Conservation (phyloP, 2,329 filamentous ascomycete genomes). For the Byssoonygena ceratinophila region DNA sequence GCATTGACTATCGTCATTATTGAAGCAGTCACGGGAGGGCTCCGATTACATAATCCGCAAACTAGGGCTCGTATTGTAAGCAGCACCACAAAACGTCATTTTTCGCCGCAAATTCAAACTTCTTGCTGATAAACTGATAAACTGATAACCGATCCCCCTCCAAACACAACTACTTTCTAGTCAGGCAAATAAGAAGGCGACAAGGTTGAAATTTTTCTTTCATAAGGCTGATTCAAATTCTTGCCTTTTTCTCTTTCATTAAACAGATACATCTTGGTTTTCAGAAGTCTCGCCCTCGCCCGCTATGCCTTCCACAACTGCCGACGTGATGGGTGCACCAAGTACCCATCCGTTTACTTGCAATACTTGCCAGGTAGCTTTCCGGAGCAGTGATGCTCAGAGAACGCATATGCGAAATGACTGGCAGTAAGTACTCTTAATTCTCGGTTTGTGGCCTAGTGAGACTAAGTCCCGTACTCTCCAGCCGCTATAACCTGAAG, state of each 20-base stretch:
- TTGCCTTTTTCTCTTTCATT: background rate
- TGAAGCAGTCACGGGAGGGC: background rate
- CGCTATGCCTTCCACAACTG: constrained; percentile 10
- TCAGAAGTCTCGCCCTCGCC: no score
- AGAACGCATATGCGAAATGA: constrained; percentile 95
- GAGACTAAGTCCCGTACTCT: background rate
- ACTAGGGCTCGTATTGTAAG: constrained; percentile 5
- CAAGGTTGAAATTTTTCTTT: no score
- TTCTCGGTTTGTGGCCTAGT: constrained; percentile 3
- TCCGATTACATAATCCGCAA: constrained; percentile 1
- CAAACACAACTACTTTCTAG: no score
- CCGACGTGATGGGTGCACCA: constrained; percentile 12
- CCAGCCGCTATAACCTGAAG: constrained; percentile 86
- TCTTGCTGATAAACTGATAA: constrained; percentile 13
- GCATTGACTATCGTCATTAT: background rate
- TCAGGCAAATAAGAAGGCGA: no score
- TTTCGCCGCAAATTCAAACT: constrained; percentile 10
- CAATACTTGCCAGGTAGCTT: constrained; percentile 96
- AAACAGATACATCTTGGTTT: background rate
- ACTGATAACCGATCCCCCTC: background rate
- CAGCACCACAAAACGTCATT: constrained; percentile 10
- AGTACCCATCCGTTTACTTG: constrained; percentile 83
- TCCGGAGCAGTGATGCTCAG: constrained; percentile 85
- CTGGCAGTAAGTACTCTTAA: constrained; percentile 67
- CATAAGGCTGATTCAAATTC: no score